Evolutionary conservation across 2,329 filamentous ascomycete genomes (phyloP).

Genomic region (Pseudogymnoascus sp.): DNA sequence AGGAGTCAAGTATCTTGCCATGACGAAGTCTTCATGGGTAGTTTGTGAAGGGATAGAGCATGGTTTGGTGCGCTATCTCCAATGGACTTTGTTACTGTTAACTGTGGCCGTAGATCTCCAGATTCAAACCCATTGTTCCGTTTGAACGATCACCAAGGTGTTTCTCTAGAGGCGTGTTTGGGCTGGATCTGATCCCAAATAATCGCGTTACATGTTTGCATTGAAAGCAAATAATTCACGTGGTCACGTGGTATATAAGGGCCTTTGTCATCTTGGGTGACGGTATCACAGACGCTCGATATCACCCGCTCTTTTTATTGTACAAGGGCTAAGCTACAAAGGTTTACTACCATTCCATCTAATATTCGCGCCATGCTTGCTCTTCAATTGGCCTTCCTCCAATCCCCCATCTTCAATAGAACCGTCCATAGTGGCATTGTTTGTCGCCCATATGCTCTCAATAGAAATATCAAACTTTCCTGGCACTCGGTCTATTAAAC

Average conservation of each 20-base stretch:
- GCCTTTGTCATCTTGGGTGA: no score
- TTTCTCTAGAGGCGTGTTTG: neutral
- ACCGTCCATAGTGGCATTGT: constrained; percentile 36
- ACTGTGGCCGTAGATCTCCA: neutral
- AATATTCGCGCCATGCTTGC: constrained; percentile 37
- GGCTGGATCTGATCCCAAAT: neutral
- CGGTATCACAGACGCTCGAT: neutral
- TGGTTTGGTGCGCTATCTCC: neutral
- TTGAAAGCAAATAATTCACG: neutral
- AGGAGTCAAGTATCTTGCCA: constrained; percentile 81
- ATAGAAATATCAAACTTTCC: constrained; percentile 84
- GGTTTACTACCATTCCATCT: constrained; percentile 31
- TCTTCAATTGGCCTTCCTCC: constrained; percentile 32
- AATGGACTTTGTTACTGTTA: neutral
- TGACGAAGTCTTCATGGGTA: constrained; percentile 29
- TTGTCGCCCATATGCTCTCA: constrained; percentile 85
- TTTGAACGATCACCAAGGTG: neutral
- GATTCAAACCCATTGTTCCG: neutral
- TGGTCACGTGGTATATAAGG: neutral
- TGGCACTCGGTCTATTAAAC: constrained; percentile 78
- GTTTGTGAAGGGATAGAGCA: neutral
- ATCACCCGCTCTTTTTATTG: neutral
- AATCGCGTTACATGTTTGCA: neutral
- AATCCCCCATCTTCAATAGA: constrained; percentile 21
- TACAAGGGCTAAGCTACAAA: neutral